Base-by-base conservation (phyloP, 2,329 filamentous ascomycete species). In the Apiospora malaysiana region DNA sequence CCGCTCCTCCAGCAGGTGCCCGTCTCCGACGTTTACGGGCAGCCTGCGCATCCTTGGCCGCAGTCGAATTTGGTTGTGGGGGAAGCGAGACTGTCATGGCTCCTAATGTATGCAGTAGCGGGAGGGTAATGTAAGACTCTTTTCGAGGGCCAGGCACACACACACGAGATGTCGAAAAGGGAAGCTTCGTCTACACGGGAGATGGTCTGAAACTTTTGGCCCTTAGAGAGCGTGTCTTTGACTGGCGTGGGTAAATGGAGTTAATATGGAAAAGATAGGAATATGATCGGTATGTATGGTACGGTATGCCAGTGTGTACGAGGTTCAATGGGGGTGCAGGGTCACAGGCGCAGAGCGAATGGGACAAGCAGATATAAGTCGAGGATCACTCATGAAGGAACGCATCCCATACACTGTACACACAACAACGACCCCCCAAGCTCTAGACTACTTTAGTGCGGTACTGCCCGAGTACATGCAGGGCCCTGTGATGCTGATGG, bases 1-100 rank as follows among this genome's bases (percentile, higher is more conserved):
- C 91, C 72, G 95, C 95, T 78, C 95, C 95, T 74, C 93, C 95
- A 68, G 94, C 92, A 25, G 94, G 93, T 25, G 95, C 93, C 84
- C 95, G 91, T 88, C 95, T 93, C 85, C 94, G 92, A 79, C 95
- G 90, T 86, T 97, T 90, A 78, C 87, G 85, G 69, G 86, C 83
- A 69, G 85, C 85, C 71, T 85, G 83, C 63, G 83, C 81, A 76
- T 88, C 86, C 77, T 88, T 89, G 77, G 82, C 82, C 78, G 81
- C 83, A 77, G 81, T 81, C 77, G 81, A 83, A 75, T 74, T 79
- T 75, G 80, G 82, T 77, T 83, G 83, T 75, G 83, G 82, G 70
- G 82, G 78, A 73, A 84, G 79, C 73, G 85, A 81, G 74, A 85
- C 85, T 71, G 86, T 88, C 87, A 89, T 88, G 74, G 75, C 78